Evolutionary conservation across 805 yeast genomes (phyloP), one percentile per base, ranked within the genome.

Genomic region (Candida hispaniensis): DNA sequence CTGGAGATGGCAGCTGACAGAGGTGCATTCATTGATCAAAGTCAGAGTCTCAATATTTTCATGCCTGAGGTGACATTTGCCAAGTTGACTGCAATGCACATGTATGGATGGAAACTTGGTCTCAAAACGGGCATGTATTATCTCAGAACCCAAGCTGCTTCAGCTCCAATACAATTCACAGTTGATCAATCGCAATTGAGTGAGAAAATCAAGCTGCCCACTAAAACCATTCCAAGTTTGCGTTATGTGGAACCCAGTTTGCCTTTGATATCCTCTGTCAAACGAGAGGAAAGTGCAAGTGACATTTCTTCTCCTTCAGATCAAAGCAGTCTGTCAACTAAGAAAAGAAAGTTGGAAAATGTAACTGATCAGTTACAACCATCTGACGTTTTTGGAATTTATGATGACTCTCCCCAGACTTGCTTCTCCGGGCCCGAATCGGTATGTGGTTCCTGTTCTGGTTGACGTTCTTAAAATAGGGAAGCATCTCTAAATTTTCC

Each of bases 41-140:
- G 94, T n/a, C 97, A 88, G 61, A 77, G 91, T 29, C 63, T 91
- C 69, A 88, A 86, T 55, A 72, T 88, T 41, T 88, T 80, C 59
- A 64, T 91, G 56, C 71, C 70, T 50, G 76, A 74, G 45, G 94
- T 95, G 39, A 81, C 95, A 3, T 78, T 79, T 79, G 86, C 93
- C 45, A 88, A 88, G 57, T 67, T 88, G 52, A 88, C 97, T 4
- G 73, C 88, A 41, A 88, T 91, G 95, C 97, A 88, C 56, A 88
- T 88, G 66, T 83, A 88, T 54, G 95, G 94, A 18, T 88, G 98
- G 98, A 76, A 77, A 64, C 80, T 76, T 61, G 97, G 98, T 34
- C 70, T 88, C 54, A 88, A 88, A 67, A 88, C 98, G 3, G 98
- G 98, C 49, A 81, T 88, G 81, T 88, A 88, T 64, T 88, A 88